Conservation (phyloP, 192 early-diverging fungal species). For the Dimargaris xerosporica region DNA sequence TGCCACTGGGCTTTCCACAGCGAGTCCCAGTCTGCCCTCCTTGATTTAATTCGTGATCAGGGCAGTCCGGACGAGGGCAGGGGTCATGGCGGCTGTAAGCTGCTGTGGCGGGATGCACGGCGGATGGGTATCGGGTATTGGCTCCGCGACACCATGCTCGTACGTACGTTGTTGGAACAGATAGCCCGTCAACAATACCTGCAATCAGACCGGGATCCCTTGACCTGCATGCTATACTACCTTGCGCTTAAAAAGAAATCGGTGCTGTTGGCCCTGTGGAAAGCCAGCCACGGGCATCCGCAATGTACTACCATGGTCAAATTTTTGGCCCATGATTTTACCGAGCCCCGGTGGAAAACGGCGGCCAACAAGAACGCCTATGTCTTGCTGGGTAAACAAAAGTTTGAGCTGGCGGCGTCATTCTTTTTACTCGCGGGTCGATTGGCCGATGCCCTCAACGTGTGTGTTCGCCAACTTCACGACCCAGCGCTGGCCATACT, state of each 20-base stretch:
- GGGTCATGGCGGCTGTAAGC: conserved; percentile 38
- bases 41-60: conserved; percentile 20
- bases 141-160: conserved; percentile 55
- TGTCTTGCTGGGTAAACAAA: conserved; percentile 85
- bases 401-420: conserved; percentile 83
- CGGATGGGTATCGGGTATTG: conserved; percentile 74
- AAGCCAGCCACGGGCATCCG: conserved; percentile 59
- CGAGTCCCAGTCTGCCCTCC: conserved; percentile 58
- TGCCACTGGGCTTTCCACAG: conserved; percentile 66
- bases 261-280: conserved; percentile 81
- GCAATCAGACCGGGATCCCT: conserved; percentile 60
- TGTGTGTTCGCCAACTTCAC: conserved; percentile 80
- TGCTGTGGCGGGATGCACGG: conserved; percentile 70
- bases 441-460: conserved; percentile 78
- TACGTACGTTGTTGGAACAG: conserved; percentile 59
- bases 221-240: conserved; percentile 76
- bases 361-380: conserved; percentile 98
- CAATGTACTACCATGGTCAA: conserved; percentile 80
- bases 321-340: conserved; percentile 89
- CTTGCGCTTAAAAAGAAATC: conserved; percentile 81
- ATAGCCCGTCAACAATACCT: conserved; percentile 85
- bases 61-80: no score
- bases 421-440: conserved; percentile 88
- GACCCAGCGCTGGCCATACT: conserved; percentile 87
- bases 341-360: conserved; percentile 72